Evolutionary conservation across 2,329 filamentous ascomycete species (phyloP).

Genomic region (Paracamarosporium sp.): DNA sequence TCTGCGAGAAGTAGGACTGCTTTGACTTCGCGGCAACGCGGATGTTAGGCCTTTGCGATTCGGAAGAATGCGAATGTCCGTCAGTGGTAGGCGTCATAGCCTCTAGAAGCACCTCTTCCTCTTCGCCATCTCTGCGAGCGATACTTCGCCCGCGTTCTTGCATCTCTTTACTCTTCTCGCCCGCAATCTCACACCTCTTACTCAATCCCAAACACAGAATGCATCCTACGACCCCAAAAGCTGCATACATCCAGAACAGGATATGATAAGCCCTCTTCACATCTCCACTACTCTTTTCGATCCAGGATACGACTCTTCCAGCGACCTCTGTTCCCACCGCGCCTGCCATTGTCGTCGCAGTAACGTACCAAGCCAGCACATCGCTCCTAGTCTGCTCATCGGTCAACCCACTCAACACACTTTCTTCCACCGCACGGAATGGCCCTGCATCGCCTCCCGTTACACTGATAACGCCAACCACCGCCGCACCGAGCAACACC

Average conservation of each 20-base stretch:
- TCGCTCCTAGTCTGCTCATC: slow-evolving; percentile 43
- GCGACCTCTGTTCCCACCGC: slow-evolving; percentile 43
- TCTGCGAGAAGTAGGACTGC: slow-evolving; percentile 54
- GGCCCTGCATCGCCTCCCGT: slow-evolving; percentile 44
- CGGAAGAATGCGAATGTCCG: slow-evolving; percentile 28
- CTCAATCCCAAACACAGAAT: slow-evolving; percentile 49
- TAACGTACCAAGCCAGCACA: slow-evolving; percentile 50
- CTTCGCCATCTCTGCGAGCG: slow-evolving; percentile 26
- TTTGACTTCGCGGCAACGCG: slow-evolving; percentile 26
- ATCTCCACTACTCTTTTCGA: slow-evolving; percentile 46
- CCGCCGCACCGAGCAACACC: slow-evolving; percentile 44
- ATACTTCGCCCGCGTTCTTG: slow-evolving; percentile 23
- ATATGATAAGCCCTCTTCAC: slow-evolving; percentile 47
- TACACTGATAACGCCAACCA: slow-evolving; percentile 48
- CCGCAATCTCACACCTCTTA: slow-evolving; percentile 48
- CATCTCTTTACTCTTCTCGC: slow-evolving; percentile 35
- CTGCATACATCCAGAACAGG: slow-evolving; percentile 53
- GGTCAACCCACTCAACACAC: slow-evolving; percentile 44
- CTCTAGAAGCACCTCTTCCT: slow-evolving; percentile 43
- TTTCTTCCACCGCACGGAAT: slow-evolving; percentile 45
- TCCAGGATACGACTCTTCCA: slow-evolving; percentile 49
- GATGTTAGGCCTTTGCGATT: not conserved
- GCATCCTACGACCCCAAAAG: slow-evolving; percentile 49
- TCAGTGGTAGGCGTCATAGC: slow-evolving; percentile 41
- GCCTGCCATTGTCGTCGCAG: slow-evolving; percentile 43